Base-by-base conservation (phyloP, 805 yeast species). In the Spathaspora hagerdaliae region DNA sequence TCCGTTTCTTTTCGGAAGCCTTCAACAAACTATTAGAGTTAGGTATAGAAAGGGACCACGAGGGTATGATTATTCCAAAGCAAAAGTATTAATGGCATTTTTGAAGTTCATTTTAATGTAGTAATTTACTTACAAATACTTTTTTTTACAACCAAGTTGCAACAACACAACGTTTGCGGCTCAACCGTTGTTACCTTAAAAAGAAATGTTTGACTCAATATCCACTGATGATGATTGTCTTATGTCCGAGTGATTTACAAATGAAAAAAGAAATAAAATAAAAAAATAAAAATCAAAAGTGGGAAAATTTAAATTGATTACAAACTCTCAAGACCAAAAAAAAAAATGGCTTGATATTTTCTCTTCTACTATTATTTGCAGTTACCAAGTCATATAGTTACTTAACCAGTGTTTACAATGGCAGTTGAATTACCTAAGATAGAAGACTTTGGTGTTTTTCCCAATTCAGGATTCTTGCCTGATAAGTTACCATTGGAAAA, bases 381-480 rank as follows among this genome's bases (percentile, higher is more conserved):
- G 24, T 19, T 19, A 19, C 5, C 24, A 19, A 19, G 24, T 19
- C 24, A 19, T 19, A 19, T 19, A 19, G 5, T 19, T 19, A 19
- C 24, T 3, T 19, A 19, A 3, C 24, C 24, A 19, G 24, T 19
- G 5, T 19, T 19, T 11, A 29, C 32, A 2, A 29, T 29, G 32
- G 6, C 12, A 9, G 32, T 29, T 11, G 32, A 11, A 11, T 29
- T 61, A 42, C 60, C 65, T 26, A 43, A 42, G 5, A 39, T 85
- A 33, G 74, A 69, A 45, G 84, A 83, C 58, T 91, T 82, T 61
- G 91, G 83, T 37, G 78, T 91, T 34, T 83, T 87, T 19, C 78
- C 81, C 3, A 62, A 57, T 27, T 77, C 87, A 0, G 98, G 97
- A 29, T 91, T 91, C 58, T 73, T 92, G 19, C 96, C 97, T 2